Percentiles rank a stretch among this genome's conserved stretches.
Conservation (phyloP, 2,329 filamentous ascomycete genomes). For the Cercospora zeae-maydis region DNA sequence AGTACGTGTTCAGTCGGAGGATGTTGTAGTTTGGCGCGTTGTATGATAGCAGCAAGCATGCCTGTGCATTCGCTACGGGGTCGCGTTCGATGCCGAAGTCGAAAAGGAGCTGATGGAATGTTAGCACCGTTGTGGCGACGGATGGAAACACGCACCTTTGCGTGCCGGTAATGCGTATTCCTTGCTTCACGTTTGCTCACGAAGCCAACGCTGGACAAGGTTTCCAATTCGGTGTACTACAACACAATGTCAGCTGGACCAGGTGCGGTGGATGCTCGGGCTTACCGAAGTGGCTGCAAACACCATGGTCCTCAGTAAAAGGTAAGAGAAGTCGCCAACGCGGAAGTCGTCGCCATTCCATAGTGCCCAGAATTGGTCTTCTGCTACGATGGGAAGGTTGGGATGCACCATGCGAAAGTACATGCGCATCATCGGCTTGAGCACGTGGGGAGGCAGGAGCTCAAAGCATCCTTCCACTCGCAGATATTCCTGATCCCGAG, state of each 20-base stretch:
- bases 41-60: constrained; percentile 22
- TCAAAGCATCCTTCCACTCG: constrained; percentile 22
- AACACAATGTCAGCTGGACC: background rate
- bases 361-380: constrained; percentile 22
- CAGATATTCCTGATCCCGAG: constrained; percentile 22
- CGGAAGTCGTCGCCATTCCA: constrained; percentile 19
- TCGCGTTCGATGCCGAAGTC: constrained; percentile 25
- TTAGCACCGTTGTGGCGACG: background rate
- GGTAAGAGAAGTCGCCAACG: constrained; percentile 13
- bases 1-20: constrained; percentile 24
- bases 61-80: constrained; percentile 21
- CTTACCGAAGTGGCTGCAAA: constrained; percentile 22
- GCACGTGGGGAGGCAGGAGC: constrained; percentile 15
- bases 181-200: constrained; percentile 25
- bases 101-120: constrained; percentile 17
- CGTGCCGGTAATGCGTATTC: constrained; percentile 21
- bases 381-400: constrained; percentile 19
- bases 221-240: constrained; percentile 21
- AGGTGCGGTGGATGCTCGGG: background rate
- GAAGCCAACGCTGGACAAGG: constrained; percentile 20
- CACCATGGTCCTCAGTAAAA: constrained; percentile 20
- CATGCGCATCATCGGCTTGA: constrained; percentile 18
- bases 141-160: constrained; percentile 13
- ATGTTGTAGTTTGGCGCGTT: constrained; percentile 25
- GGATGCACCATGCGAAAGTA: constrained; percentile 25